Base-by-base conservation (phyloP, 345 rosid species). In the Clarkia xantiana region DNA sequence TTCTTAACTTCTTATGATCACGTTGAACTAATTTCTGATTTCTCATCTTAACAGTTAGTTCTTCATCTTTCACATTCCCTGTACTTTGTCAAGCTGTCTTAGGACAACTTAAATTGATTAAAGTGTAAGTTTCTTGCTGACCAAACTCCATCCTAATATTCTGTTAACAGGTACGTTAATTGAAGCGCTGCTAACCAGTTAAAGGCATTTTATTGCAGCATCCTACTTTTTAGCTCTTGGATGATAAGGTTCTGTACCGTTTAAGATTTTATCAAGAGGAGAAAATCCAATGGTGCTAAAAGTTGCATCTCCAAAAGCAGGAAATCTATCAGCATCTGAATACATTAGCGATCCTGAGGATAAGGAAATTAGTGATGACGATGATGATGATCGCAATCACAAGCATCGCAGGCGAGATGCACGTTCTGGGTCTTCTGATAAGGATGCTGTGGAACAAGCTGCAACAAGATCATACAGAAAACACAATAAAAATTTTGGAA, bases 321-420 rank as follows among this genome's bases (percentile, higher is more conserved):
- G 66, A 45, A 77, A 68, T 56, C 70, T 71, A 64, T 76, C 93
- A 57, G 68, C 95, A 44, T 67, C 78, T 18, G 82, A 86, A 54
- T 81, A 82, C 54, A 57, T 55, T 46, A 78, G 80, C 69, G 93
- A 78, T 58, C 94, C 85, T 18, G 86, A 84, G 62, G 36, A 29
- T 29, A 83, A 79, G 72, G 98, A 91, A 76, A 67, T 91, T 52
- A 91, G 94, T 46, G 98, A 91, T 55, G 96, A 91, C 45, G 98
- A 91, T 57, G 98, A 91, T 29, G 98, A 91, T 64, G 94, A 89
- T 57, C 89, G 93, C 73, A 90, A 91, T 70, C 95, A 86, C 71
- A 90, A 91, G 65, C 98, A 89, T 63, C 93, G 96, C 40, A 72
- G 85, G 59, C 60, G 73, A 52, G 98, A 81, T 52, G 56, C 77